Evolutionary conservation across 805 yeast genomes (phyloP).

Genomic region (Jamesozyma spencerorum): DNA sequence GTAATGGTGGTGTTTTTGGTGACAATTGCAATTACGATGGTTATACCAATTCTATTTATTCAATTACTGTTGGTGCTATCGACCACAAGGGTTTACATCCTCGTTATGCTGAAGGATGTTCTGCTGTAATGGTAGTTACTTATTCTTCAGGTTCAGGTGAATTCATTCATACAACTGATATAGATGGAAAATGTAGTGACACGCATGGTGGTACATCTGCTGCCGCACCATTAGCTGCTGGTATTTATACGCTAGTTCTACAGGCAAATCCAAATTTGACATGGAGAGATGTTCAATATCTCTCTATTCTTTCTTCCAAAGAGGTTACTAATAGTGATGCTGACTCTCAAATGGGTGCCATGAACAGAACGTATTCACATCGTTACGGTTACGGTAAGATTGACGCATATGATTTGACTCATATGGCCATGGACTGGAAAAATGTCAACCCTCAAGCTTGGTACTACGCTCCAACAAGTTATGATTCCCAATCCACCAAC

Average conservation of each 20-base stretch:
- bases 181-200: constrained; percentile 56
- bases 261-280: constrained; percentile 79
- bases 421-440: constrained; percentile 63
- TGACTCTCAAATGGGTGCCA: constrained; percentile 62
- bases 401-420: constrained; percentile 71
- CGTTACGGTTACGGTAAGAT: constrained; percentile 86
- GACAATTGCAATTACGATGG: constrained; percentile 97
- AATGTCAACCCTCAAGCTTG: constrained; percentile 90
- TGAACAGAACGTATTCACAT: constrained; percentile 67
- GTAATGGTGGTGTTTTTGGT: constrained; percentile 76
- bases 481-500: constrained; percentile 27
- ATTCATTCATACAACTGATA: constrained; percentile 81
- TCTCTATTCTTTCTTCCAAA: constrained; percentile 61
- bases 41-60: constrained; percentile 88
- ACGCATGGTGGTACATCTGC: constrained; percentile 96
- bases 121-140: constrained; percentile 90
- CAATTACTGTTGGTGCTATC: constrained; percentile 89
- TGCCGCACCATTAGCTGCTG: constrained; percentile 97
- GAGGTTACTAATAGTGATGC: constrained; percentile 61
- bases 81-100: constrained; percentile 86
- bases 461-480: constrained; percentile 42
- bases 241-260: constrained; percentile 76
- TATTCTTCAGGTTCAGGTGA: constrained; percentile 88
- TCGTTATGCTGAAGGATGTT: constrained; percentile 80
- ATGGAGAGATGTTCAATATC: constrained; percentile 92